Evolutionary conservation across 371 early-diverging fungal genomes (phyloP).

Genomic region (Mortierella sp.): DNA sequence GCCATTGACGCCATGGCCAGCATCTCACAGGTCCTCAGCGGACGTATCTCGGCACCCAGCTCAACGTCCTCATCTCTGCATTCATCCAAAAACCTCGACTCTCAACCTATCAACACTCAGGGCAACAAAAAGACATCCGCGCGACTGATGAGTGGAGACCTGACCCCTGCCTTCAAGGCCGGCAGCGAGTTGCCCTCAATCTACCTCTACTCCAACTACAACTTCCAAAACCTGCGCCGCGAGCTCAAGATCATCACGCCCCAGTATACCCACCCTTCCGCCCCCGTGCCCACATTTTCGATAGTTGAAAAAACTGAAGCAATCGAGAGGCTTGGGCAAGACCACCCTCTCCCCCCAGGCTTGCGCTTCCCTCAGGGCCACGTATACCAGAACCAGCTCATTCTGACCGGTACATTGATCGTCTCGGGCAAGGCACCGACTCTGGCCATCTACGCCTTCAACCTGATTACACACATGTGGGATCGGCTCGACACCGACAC

Average conservation of each 20-base stretch:
- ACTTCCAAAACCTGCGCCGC: constrained; percentile 64
- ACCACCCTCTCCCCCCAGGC: constrained; percentile 61
- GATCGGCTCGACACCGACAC: constrained; percentile 59
- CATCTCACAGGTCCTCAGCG: constrained; percentile 42
- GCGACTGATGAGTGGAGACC: constrained; percentile 45
- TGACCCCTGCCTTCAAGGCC: constrained; percentile 47
- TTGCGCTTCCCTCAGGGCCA: constrained; percentile 70
- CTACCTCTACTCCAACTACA: constrained; percentile 70
- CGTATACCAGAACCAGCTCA: constrained; percentile 56
- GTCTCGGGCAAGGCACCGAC: constrained; percentile 58
- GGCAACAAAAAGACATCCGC: constrained; percentile 18
- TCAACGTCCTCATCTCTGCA: constrained; percentile 23
- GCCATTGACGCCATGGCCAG: constrained; percentile 49
- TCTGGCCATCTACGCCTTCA: constrained; percentile 63
- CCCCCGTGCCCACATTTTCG: constrained; percentile 45
- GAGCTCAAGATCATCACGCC: constrained; percentile 45
- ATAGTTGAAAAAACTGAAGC: constrained; percentile 48
- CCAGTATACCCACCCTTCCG: constrained; percentile 12
- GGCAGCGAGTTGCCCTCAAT: constrained; percentile 38
- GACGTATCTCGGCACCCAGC: constrained; percentile 43
- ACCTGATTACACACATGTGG: constrained; percentile 59
- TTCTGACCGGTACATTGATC: constrained; percentile 62
- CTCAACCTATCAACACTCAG: neutral
- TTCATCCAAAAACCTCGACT: constrained; percentile 7
- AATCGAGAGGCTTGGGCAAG: constrained; percentile 49